Percentiles rank a stretch among this genome's conserved stretches.
phyloP scores from a whole-genome alignment of 371 early-diverging fungal genomes.

The Saksenaea oblongispora region DNA sequence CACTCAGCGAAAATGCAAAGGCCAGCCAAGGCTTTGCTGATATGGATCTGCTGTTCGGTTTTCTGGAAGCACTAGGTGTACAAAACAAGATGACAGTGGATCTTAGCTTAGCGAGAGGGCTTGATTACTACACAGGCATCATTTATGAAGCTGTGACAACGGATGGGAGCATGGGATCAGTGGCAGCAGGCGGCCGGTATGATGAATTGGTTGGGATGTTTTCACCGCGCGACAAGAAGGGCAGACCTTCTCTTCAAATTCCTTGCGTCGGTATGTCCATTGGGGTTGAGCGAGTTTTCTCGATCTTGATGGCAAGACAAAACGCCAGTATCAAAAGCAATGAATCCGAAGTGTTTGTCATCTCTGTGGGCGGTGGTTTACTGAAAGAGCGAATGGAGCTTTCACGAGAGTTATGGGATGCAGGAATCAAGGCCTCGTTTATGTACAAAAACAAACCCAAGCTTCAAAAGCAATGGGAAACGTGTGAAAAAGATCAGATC shows the following conservation, averaged over 20 bases:
- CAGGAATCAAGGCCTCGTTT: slow-evolving; percentile 77
- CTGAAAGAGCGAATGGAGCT: slow-evolving; percentile 92
- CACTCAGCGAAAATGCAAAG: slow-evolving; percentile 64
- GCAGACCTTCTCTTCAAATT: slow-evolving; percentile 70
- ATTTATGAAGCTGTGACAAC: slow-evolving; percentile 97
- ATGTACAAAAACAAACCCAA: slow-evolving; percentile 93
- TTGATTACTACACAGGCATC: slow-evolving; percentile 99
- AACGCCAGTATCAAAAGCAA: slow-evolving; percentile 75
- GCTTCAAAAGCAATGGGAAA: slow-evolving; percentile 77
- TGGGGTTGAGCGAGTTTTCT: slow-evolving; percentile 97
- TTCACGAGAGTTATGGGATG: slow-evolving; percentile 87
- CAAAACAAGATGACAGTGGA: slow-evolving; percentile 86
- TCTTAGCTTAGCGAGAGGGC: slow-evolving; percentile 95
- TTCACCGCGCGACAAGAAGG: slow-evolving; percentile 66
- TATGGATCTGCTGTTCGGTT: slow-evolving; percentile 85
- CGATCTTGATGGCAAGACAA: slow-evolving; percentile 75
- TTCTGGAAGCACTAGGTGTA: slow-evolving; percentile 84
- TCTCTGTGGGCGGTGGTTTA: slow-evolving; percentile 84
- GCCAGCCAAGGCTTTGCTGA: slow-evolving; percentile 90
- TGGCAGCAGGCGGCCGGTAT: slow-evolving; percentile 99
- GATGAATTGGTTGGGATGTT: slow-evolving; percentile 98
- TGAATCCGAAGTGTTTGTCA: slow-evolving; percentile 88
- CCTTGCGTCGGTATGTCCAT: slow-evolving; percentile 99
- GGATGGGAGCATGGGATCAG: slow-evolving; percentile 93
- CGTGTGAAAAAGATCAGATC: slow-evolving; percentile 84